Base-by-base conservation (phyloP, 2,329 filamentous ascomycete species). In the Fusarium mangiferae region DNA sequence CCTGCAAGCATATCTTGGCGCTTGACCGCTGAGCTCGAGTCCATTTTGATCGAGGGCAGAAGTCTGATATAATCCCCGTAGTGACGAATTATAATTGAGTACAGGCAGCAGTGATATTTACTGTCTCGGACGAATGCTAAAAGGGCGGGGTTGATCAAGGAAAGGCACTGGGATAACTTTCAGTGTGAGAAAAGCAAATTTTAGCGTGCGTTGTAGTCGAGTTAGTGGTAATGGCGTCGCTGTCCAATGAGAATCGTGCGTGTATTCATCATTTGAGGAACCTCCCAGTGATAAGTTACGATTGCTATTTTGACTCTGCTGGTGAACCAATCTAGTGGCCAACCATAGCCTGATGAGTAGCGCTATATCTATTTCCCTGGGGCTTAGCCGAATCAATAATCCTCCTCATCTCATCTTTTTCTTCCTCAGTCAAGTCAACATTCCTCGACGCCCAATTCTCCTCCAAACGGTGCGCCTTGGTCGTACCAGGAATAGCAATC, bases 401-500 rank as follows among this genome's bases (percentile, higher is more conserved):
- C 13, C n/a, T 38, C 9, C 64, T 39, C n/a, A 67, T 15, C 13
- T 59, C 49, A 6, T 9, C n/a, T 26, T 44, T 51, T 18, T 67
- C 64, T 6, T 59, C 51, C 2, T 67, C 49, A 2, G 20, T 57
- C 4, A 67, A 20, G 3, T 49, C 64, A 24, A 66, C 12, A 7
- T 67, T 2, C 4, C 64, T 44, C 1, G 64, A 67, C 3, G 49
- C 26, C n/a, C 44, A 67, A 1, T 67, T 67, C 10, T 67, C 30
- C n/a, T 67, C 64, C 13, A 67, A 5, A 3, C 64, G 64, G 1
- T 18, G 28, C 5, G 62, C 26, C 38, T 59, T 67, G 5, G 64
- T 67, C 4, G 64, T 67, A 4, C 64, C 64, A 5, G 64, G 64
- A 9, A 67, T 66, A 33, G 62, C 51, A 15, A 67, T 66, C 17